phyloP scores from a whole-genome alignment of 2,329 filamentous ascomycete species.

The Cadophora sp. region DNA sequence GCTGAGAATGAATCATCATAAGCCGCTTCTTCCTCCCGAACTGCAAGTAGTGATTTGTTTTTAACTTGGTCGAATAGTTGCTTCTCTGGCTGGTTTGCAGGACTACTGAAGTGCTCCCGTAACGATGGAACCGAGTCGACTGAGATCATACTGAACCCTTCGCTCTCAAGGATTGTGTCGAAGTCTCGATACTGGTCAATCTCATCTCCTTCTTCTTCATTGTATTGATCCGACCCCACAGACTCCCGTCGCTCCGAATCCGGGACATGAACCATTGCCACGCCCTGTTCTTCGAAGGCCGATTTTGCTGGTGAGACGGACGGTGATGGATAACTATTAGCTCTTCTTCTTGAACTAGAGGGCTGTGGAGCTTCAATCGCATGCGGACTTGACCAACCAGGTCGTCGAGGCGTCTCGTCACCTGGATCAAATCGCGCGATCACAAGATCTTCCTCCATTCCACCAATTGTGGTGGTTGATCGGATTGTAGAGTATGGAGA shows the following conservation, averaged over 20 bases:
- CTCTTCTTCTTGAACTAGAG: constrained; percentile 22
- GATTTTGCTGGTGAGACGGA: constrained; percentile 28
- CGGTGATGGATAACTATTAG: constrained; percentile 28
- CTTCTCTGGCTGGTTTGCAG: constrained; percentile 38
- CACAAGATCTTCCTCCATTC: constrained; percentile 34
- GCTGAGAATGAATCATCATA: constrained; percentile 40
- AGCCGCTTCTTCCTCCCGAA: constrained; percentile 11
- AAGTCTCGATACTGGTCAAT: constrained; percentile 51
- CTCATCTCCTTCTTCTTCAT: constrained; percentile 47
- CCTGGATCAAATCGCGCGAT: constrained; percentile 40
- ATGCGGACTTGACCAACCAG: constrained; percentile 42
- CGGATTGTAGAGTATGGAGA: constrained; percentile 37
- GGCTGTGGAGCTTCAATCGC: constrained; percentile 28
- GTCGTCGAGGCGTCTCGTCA: constrained; percentile 36
- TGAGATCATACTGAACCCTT: constrained; percentile 64
- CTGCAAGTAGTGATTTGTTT: constrained; percentile 30
- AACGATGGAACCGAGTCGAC: constrained; percentile 59
- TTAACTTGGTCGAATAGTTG: constrained; percentile 17
- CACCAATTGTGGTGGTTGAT: constrained; percentile 32
- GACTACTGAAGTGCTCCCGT: constrained; percentile 50
- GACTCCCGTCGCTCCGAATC: constrained; percentile 10
- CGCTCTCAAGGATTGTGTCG: constrained; percentile 62
- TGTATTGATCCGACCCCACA: constrained; percentile 11
- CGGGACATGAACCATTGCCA: background rate
- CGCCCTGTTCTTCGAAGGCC: constrained; percentile 19